These are phyloP conservation scores for Aquilaria malaccensis DNA, from an alignment of 345 rosid species.

Conservation along the genomic window DNA sequence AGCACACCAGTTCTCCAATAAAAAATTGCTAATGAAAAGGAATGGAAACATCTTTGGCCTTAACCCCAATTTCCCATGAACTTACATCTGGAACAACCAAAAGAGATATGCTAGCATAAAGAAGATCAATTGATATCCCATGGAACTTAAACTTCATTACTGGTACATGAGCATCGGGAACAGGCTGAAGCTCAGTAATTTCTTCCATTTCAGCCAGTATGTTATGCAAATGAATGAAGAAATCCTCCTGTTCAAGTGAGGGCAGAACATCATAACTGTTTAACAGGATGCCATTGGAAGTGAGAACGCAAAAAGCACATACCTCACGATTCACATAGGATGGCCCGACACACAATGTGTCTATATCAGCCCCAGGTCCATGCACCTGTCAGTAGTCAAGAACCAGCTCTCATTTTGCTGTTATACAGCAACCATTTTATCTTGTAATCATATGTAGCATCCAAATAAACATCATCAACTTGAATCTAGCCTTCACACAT, in stretches of 20 bases:
- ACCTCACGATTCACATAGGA: constrained; percentile 90
- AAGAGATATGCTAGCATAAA: constrained; percentile 82
- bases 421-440: not conserved
- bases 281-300: not conserved
- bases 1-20: too few relatives aligned
- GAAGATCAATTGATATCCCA: constrained; percentile 89
- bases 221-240: constrained; percentile 68
- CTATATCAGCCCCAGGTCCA: constrained; percentile 93
- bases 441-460: not conserved
- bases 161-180: constrained; percentile 97
- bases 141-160: constrained; percentile 92
- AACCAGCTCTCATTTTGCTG: too few relatives aligned
- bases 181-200: constrained; percentile 83
- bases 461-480: constrained; percentile 4
- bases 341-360: constrained; percentile 92
- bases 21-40: too few relatives aligned
- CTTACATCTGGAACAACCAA: constrained; percentile 83
- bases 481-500: too few relatives aligned
- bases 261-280: constrained; percentile 2
- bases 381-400: constrained; percentile 47
- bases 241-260: constrained; percentile 54
- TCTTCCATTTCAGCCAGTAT: constrained; percentile 70
- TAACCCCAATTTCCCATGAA: not conserved
- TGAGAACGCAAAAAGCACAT: not conserved
- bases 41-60: constrained; percentile 2